Evolutionary conservation across 1,139 yeast genomes (phyloP).

Genomic region (Blastobotrys illinoisensis): DNA sequence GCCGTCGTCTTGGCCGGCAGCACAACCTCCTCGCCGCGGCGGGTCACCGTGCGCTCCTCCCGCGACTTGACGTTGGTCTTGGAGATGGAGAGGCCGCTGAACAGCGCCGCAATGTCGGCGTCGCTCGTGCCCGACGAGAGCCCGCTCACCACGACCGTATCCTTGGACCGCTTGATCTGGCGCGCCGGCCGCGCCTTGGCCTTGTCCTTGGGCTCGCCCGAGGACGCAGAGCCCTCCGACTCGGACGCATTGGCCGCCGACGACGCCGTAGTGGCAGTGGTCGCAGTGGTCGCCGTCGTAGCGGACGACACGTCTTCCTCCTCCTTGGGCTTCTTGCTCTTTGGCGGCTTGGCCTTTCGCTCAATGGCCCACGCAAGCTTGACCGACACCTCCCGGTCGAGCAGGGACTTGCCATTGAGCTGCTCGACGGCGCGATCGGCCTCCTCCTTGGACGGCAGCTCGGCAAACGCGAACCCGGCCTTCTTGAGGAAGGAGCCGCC

Average conservation of each 20-base stretch:
- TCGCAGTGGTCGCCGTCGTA: neutral
- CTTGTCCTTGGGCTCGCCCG: neutral
- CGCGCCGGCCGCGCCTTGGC: constrained; percentile 21
- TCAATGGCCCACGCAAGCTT: constrained; percentile 41
- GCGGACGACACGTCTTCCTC: neutral
- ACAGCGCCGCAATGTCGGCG: constrained; percentile 28
- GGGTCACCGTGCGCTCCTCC: constrained; percentile 13
- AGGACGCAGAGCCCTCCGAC: constrained; percentile 1
- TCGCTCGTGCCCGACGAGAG: constrained; percentile 36
- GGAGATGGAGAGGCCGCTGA: constrained; percentile 22
- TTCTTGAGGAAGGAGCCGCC: constrained; percentile 30
- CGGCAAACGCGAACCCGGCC: constrained; percentile 63
- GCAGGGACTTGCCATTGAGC: constrained; percentile 43
- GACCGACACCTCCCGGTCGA: constrained; percentile 46
- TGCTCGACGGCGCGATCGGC: constrained; percentile 44
- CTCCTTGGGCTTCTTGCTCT: constrained; percentile 8
- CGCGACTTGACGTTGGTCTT: constrained; percentile 19
- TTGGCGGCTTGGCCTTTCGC: constrained; percentile 10
- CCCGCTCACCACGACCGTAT: constrained; percentile 49
- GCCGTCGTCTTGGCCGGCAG: constrained; percentile 42
- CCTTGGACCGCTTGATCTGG: constrained; percentile 34
- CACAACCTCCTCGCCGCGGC: constrained; percentile 16
- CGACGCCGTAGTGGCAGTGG: neutral
- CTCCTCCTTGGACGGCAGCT: constrained; percentile 45
- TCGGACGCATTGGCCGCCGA: neutral